Base-by-base conservation (phyloP, 345 rosid species). In the Leavenworthia alabamica region DNA sequence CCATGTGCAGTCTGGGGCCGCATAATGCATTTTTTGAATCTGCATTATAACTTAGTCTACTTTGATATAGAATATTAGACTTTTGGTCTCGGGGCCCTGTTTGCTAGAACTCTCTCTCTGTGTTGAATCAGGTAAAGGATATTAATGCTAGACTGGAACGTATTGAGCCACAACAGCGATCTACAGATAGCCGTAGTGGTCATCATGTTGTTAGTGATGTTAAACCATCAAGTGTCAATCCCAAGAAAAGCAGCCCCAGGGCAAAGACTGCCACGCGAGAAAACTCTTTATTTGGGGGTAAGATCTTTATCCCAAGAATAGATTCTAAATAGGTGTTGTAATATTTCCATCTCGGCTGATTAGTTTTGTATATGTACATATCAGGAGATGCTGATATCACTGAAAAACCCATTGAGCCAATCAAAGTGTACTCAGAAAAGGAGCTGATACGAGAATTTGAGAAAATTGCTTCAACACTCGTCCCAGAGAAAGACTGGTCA, bases 401-500 rank as follows among this genome's bases (percentile, higher is more conserved):
- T 0, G 97, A 90, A 72, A 89, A 88, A 76, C 84, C 84, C 31
- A 50, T 88, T 48, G 99, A 90, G 56, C 88, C 99, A 29, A 72
- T 90, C 65, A 86, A 83, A 55, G 85, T 94, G 59, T 89, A 94
- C 73, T 87, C 97, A 33, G 99, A 94, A 69, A 94, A 88, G 80
- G 99, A 94, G 78, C 83, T 94, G 62, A 77, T 81, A 31, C 79
- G 94, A 83, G 96, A 94, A 65, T 74, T 94, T 78, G 99, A 94
- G 76, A 94, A 94, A 81, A 68, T 94, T 76, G 81, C 87, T 45
- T 67, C 82, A 16, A 88, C 79, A 11, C 96, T 94, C 42, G 90
- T 86, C 68, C 99, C 99, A 4, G 99, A 94, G 68, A 94, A 94
- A 75, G 99, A 94, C 72, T 94, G 99, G 99, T 86, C 99, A 41